Evolutionary conservation across 2,329 filamentous ascomycete species (phyloP).

Genomic region (Curvularia spicifera): DNA sequence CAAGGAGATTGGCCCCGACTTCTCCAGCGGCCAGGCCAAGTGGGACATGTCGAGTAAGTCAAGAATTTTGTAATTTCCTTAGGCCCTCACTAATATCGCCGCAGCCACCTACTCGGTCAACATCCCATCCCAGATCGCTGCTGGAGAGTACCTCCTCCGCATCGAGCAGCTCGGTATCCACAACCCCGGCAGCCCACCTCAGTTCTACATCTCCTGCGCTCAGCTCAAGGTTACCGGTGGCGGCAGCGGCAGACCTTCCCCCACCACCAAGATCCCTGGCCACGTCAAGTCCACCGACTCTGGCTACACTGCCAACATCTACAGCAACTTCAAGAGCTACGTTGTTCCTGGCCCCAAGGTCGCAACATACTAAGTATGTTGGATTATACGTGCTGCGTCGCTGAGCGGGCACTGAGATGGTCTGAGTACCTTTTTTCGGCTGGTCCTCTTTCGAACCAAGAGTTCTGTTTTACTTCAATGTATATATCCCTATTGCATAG

Average conservation of each 20-base stretch:
- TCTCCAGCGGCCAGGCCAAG: conserved; percentile 41
- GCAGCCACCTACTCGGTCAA: conserved; percentile 45
- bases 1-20: conserved; percentile 49
- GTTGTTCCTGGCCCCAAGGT: conserved; percentile 47
- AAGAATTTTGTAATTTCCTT: background rate
- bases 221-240: conserved; percentile 56
- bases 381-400: background rate
- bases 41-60: conserved; percentile 45
- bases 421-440: background rate
- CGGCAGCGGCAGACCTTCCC: conserved; percentile 32
- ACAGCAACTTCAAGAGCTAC: conserved; percentile 48
- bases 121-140: conserved; percentile 52
- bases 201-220: conserved; percentile 52
- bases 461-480: conserved; percentile 12
- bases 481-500: conserved; percentile 16
- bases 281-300: conserved; percentile 41
- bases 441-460: conserved; percentile 1
- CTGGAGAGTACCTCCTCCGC: conserved; percentile 57
- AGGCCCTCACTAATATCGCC: conserved; percentile 16
- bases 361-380: conserved; percentile 40
- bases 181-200: conserved; percentile 41
- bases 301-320: conserved; percentile 50
- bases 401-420: background rate
- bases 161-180: conserved; percentile 59
- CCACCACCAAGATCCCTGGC: conserved; percentile 44